Evolutionary conservation across 768 basidiomycete species (phyloP), one percentile per base, ranked within the genome.

Genomic region (Amanita inopinata): DNA sequence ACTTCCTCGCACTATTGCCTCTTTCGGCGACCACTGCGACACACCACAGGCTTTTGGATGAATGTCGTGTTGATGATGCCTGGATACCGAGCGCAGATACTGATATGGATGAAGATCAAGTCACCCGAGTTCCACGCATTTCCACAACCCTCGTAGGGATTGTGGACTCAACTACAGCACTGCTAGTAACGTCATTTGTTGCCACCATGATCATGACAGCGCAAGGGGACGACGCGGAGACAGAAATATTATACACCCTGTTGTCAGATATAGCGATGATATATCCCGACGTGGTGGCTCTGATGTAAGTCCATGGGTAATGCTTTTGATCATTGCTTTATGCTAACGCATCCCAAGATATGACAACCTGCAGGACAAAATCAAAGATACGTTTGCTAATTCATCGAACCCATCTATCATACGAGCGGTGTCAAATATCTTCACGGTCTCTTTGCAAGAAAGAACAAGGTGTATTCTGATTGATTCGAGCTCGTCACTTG

Each of bases 221-320:
- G 1, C 80, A 87, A 53, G 79, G 82, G 2, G 85, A 89, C 48
- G 85, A 88, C 49, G 66, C 70, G 1, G 92, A 96, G 61, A 81
- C 80, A 2, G 76, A 88, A 56, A 80, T 92, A 30, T 59, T 93
- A 33, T 92, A 83, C 58, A 70, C 70, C 35, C 57, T 94, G 23
- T 67, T 96, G 22, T 75, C 84, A 22, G 81, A 89, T 32, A 71
- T 89, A 10, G 74, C 78, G 11, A 61, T 62, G 5, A 60, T 66
- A 6, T 83, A 77, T 58, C 89, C 89, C 1, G 84, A 90, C 14
- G 70, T 80, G 15, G 66, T 89, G 17, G 64, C 77, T 1, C 69
- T 87, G 56, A 71, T 75, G 88, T 90, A 65, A 47, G 88, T 75
- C 9, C 18, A 27, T 31, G 50, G 30, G 45, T 41, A 6, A 8